phyloP scores from a whole-genome alignment of 2,329 filamentous ascomycete genomes.

The Neospermospora avenae region DNA sequence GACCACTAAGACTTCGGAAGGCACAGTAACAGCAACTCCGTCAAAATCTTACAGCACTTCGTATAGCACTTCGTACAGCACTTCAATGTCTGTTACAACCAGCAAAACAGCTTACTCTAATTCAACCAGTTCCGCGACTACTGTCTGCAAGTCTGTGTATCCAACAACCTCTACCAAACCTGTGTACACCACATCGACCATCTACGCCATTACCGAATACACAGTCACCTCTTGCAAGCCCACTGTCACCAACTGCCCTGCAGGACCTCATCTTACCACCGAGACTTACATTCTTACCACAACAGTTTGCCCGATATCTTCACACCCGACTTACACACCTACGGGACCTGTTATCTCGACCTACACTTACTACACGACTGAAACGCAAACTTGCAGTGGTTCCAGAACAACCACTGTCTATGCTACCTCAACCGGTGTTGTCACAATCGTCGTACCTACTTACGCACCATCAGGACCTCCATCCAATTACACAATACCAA shows the following conservation, averaged over 20 bases:
- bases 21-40: background rate
- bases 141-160: too few relatives aligned
- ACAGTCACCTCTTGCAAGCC: conserved; percentile 30
- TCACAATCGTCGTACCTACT: conserved; percentile 4
- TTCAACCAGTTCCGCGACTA: background rate
- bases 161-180: background rate
- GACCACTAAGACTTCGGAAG: background rate
- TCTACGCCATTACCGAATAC: conserved; percentile 46
- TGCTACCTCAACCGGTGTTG: conserved; percentile 16
- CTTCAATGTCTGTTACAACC: background rate
- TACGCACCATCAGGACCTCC: background rate
- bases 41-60: background rate
- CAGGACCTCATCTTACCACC: conserved; percentile 1
- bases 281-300: conserved; percentile 11
- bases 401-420: conserved; percentile 14
- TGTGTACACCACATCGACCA: conserved; percentile 40
- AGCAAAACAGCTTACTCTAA: background rate
- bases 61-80: background rate
- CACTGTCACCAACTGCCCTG: conserved; percentile 30
- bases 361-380: conserved; percentile 6
- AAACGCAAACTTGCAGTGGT: conserved; percentile 16
- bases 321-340: background rate
- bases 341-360: background rate
- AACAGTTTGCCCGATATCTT: conserved; percentile 11
- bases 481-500: background rate